Evolutionary conservation across 2,329 filamentous ascomycete species (phyloP).

Genomic region (Beauveria brongniartii): DNA sequence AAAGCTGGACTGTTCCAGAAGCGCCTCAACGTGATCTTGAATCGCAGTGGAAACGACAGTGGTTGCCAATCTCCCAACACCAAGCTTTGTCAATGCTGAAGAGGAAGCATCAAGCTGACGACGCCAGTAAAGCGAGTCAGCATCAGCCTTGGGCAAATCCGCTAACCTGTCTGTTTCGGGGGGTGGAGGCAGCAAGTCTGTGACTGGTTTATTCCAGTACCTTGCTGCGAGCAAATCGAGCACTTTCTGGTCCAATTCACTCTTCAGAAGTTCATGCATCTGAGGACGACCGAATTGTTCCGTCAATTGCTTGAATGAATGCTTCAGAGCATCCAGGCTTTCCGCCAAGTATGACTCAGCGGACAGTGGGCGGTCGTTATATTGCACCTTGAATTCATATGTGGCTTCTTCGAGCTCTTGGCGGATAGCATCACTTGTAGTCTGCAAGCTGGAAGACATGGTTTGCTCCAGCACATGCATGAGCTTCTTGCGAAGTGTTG

Average conservation of each 20-base stretch:
- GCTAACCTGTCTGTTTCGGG: constrained; percentile 64
- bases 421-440: constrained; percentile 83
- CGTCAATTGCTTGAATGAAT: constrained; percentile 90
- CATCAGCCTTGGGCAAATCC: constrained; percentile 76
- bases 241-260: constrained; percentile 88
- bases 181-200: constrained; percentile 62
- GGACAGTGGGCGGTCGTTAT: constrained; percentile 90
- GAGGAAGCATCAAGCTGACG: constrained; percentile 89
- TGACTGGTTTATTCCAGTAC: constrained; percentile 95
- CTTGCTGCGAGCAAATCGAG: constrained; percentile 85
- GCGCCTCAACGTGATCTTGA: constrained; percentile 70
- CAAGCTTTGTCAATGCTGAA: constrained; percentile 84
- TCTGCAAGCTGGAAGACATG: constrained; percentile 87
- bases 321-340: constrained; percentile 92
- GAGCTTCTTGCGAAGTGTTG: constrained; percentile 83
- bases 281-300: constrained; percentile 83
- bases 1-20: constrained; percentile 78
- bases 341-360: constrained; percentile 96
- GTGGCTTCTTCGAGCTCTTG: constrained; percentile 94
- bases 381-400: constrained; percentile 99
- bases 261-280: constrained; percentile 82
- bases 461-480: constrained; percentile 97
- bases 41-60: constrained; percentile 85
- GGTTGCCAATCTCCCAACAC: constrained; percentile 85
- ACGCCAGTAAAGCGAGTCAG: constrained; percentile 83